Base-by-base conservation (phyloP, 441 rosid genomes). In the Isatis lusitanica region DNA sequence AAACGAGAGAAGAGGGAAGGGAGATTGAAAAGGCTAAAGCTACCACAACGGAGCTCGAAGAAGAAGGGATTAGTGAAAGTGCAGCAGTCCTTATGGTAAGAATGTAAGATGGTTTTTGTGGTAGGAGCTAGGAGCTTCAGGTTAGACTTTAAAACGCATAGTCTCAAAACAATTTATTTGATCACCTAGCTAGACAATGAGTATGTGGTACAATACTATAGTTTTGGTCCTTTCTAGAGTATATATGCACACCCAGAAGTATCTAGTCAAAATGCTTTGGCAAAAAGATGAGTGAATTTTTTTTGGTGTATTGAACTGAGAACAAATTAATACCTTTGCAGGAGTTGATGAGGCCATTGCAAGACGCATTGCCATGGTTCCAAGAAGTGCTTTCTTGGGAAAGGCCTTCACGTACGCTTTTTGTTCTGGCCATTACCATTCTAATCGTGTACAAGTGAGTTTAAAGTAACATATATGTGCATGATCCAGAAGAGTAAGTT, bases 11-110 rank as follows among this genome's bases (percentile, higher is more conserved):
- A 76, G 97, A 95, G 76, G 90, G 80, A 9, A 90, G 50, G 77
- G 87, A 72, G 75, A 67, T 78, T 30, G 86, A 83, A 12, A 76
- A 80, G 9, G 98, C 98, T 47, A 88, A 83, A 81, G 96, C 94
- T 48, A 83, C 94, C 2, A 78, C 86, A 2, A 81, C 84, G 38
- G 85, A 62, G 28, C 76, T 90, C 66, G 89, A 85, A 81, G 98
- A 88, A 71, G 97, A 88, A 78, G 98, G 99, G 58, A 80, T 93
- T 47, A 71, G 86, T 51, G 88, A 86, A 81, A 90, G 86, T 66
- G 88, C 79, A 11, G 56, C 77, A 7, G 76, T 93, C 80, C 89
- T 95, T 50, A 68, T 85, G 87, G 99, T 91, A 82, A 83, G 83
- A 83, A 58, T 24, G 26, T 26, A 26, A 26, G 28, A 26, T 26